phyloP scores from a whole-genome alignment of 2,329 filamentous ascomycete genomes.

The Cladophialophora bantiana region DNA sequence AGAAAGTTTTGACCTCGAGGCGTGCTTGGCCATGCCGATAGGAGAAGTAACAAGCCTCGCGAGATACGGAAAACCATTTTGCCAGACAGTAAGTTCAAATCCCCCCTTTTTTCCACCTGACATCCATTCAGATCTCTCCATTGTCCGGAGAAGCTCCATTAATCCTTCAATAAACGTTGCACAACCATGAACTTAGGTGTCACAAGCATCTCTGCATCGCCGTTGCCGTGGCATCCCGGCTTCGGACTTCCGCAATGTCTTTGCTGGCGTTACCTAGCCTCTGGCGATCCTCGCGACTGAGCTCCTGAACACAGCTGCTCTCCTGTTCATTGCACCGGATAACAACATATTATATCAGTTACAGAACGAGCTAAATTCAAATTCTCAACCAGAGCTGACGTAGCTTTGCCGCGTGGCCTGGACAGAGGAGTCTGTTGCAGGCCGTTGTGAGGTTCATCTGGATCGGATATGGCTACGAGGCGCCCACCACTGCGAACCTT shows the following conservation, averaged over 20 bases:
- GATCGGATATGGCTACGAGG: neutral
- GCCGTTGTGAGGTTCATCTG: neutral
- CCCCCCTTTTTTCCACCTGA: neutral
- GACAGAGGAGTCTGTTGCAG: neutral
- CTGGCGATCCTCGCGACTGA: neutral
- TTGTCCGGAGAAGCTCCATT: neutral
- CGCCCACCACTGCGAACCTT: neutral
- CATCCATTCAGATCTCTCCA: neutral
- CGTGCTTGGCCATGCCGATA: too few species aligned
- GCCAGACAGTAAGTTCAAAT: neutral
- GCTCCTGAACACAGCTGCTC: slow-evolving; percentile 1
- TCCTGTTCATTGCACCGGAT: neutral
- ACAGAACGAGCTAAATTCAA: slow-evolving; percentile 5
- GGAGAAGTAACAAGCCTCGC: too few species aligned
- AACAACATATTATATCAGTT: slow-evolving; percentile 6
- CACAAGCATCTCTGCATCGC: slow-evolving; percentile 1
- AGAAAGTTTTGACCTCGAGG: neutral
- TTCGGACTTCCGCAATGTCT: slow-evolving; percentile 22
- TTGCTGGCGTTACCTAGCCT: slow-evolving; percentile 7
- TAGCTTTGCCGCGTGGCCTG: neutral
- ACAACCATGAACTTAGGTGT: neutral
- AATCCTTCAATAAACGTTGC: neutral
- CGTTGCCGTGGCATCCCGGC: slow-evolving; percentile 5
- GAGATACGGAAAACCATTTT: neutral
- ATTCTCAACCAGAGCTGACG: neutral